Conservation (phyloP, 2,329 filamentous ascomycete genomes). For the Sordariomycetes sp. region DNA sequence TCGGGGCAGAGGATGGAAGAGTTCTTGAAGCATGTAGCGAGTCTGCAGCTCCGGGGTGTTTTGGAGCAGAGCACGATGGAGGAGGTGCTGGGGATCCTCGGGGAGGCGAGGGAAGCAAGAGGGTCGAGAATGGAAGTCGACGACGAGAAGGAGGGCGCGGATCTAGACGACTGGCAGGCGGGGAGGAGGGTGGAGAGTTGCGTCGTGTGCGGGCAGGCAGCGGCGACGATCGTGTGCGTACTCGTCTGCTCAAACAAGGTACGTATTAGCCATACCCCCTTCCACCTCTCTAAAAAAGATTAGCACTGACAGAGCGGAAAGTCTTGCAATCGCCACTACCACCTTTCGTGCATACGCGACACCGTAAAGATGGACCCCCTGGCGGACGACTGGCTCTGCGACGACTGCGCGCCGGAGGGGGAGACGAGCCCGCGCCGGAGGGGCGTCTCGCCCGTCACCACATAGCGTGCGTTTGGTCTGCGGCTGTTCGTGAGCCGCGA, state of each 20-base stretch:
- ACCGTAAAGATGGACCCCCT: background rate
- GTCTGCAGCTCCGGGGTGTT: constrained; percentile 33
- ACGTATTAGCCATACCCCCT: background rate
- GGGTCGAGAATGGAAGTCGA: constrained; percentile 9
- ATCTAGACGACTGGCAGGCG: background rate
- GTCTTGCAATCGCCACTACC: constrained; percentile 1
- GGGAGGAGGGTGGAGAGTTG: background rate
- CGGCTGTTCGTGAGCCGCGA: background rate
- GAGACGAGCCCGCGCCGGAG: background rate
- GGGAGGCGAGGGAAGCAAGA: constrained; percentile 20
- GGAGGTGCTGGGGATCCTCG: constrained; percentile 27
- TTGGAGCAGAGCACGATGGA: constrained; percentile 29
- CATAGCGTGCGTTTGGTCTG: constrained; percentile 1
- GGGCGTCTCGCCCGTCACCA: background rate
- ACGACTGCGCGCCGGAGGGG: constrained; percentile 4
- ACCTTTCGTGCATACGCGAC: background rate
- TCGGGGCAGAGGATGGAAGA: constrained; percentile 34
- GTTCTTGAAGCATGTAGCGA: constrained; percentile 39
- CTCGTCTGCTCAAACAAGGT: constrained; percentile 3
- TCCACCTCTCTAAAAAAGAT: background rate
- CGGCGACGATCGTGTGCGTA: background rate
- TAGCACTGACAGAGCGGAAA: background rate
- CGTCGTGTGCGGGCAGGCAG: background rate
- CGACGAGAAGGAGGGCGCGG: background rate
- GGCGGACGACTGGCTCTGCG: constrained; percentile 4